These are phyloP conservation scores for Komagataella mondaviorum DNA, from an alignment of 805 yeast genomes.

Conservation along the genomic window DNA sequence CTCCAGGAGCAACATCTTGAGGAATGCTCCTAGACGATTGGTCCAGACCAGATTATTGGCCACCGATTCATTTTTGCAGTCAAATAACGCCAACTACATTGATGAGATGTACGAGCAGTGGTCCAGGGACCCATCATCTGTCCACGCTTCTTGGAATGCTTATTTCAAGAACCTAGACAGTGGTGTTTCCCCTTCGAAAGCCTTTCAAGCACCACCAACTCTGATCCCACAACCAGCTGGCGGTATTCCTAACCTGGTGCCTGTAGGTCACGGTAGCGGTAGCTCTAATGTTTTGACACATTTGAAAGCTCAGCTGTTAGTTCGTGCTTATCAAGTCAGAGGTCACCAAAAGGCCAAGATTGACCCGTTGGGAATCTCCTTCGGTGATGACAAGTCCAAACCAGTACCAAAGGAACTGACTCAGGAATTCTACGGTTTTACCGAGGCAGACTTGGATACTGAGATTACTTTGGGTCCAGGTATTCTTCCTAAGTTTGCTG, in stretches of 20 bases:
- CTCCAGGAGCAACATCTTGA: not conserved
- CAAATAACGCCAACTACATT: conserved; percentile 80
- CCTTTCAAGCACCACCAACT: conserved; percentile 88
- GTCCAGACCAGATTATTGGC: conserved; percentile 14
- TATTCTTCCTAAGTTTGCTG: conserved; percentile 83
- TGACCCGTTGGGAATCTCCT: conserved; percentile 89
- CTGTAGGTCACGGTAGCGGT: conserved; percentile 32
- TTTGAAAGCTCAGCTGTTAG: conserved; percentile 89
- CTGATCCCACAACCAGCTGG: conserved; percentile 72
- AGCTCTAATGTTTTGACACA: conserved; percentile 68
- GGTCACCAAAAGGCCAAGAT: conserved; percentile 93
- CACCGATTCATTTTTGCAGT: conserved; percentile 67
- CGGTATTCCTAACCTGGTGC: conserved; percentile 47
- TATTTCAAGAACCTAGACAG: conserved; percentile 85
- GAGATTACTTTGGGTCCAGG: conserved; percentile 94
- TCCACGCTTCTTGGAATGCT: conserved; percentile 94
- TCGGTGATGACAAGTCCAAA: conserved; percentile 46
- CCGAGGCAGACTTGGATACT: conserved; percentile 72
- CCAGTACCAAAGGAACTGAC: conserved; percentile 76
- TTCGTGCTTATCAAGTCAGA: conserved; percentile 97
- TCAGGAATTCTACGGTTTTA: conserved; percentile 82
- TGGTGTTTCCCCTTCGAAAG: conserved; percentile 57
- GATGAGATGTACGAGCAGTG: conserved; percentile 98
- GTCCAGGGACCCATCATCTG: conserved; percentile 80
- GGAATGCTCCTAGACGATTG: not conserved